Conservation (phyloP, 148 eudicot genomes). For the Fallopia convolvulus region DNA sequence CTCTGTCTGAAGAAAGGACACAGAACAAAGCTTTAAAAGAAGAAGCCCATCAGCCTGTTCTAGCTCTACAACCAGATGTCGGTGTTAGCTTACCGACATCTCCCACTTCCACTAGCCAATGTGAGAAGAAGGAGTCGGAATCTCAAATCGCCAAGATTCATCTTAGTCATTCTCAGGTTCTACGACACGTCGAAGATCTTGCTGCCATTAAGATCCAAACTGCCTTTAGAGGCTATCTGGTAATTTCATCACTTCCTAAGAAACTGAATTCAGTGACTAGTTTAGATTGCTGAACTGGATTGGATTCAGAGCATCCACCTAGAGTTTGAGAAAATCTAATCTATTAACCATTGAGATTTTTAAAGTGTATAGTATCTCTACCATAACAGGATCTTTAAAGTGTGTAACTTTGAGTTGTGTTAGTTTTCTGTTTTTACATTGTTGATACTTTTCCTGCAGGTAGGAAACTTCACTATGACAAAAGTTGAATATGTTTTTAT, state of each 20-base stretch:
- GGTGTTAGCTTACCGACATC: not conserved
- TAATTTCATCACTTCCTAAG: conserved; percentile 9
- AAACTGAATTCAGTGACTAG: not conserved
- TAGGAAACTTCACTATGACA: not conserved
- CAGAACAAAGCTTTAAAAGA: not conserved
- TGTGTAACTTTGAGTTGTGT: no score
- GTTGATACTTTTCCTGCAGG: no score
- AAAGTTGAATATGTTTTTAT: not conserved
- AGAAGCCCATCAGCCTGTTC: not conserved
- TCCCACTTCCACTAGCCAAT: not conserved
- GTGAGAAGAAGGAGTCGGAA: not conserved
- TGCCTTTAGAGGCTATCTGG: conserved; percentile 59
- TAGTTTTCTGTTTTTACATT: no score
- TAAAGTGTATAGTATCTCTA: no score
- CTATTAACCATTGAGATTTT: no score
- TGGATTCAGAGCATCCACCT: not conserved
- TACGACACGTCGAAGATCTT: conserved; percentile 8
- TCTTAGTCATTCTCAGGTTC: not conserved
- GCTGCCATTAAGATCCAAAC: conserved; percentile 71
- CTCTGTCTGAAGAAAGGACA: not conserved
- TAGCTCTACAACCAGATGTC: not conserved
- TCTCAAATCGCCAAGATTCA: not conserved
- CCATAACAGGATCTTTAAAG: no score
- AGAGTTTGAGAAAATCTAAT: no score
- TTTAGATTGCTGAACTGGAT: not conserved